These are phyloP conservation scores for Mallotus repandus DNA, from an alignment of 441 rosid species.

Conservation along the genomic window DNA sequence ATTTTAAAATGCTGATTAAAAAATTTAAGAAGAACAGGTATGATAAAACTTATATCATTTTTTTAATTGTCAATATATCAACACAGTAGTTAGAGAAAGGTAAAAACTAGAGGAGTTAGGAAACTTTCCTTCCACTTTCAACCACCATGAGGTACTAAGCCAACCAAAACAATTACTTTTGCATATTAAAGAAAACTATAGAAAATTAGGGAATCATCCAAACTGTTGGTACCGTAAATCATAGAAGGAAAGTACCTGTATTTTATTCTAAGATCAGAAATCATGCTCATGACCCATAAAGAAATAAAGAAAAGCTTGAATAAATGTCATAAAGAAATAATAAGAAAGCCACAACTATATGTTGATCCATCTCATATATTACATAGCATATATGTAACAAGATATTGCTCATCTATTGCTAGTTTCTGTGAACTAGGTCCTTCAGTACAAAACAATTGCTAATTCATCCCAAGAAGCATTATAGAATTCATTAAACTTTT, in stretches of 20 bases:
- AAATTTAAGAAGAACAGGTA: not conserved
- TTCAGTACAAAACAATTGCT: not conserved
- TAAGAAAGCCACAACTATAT: not conserved
- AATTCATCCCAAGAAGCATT: not conserved
- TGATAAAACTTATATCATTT: not conserved
- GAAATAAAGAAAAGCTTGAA: not conserved
- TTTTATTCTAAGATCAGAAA: not conserved
- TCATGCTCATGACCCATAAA: not conserved
- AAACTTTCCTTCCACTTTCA: not conserved
- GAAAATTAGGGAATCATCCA: not conserved
- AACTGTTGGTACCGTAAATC: not conserved
- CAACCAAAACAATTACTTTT: not conserved
- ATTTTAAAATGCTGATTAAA: not conserved
- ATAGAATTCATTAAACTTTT: not conserved
- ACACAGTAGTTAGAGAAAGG: conserved; percentile 19
- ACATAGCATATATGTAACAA: not conserved
- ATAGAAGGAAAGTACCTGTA: conserved; percentile 5
- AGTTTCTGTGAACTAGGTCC: not conserved
- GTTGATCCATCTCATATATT: not conserved
- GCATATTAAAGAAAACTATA: not conserved
- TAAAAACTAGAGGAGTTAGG: not conserved
- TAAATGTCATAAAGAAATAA: conserved; percentile 2
- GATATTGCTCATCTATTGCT: not conserved
- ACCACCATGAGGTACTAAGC: conserved; percentile 6
- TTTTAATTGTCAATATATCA: conserved; percentile 2